Evolutionary conservation across 176 grass and related monocot species (phyloP), one percentile per base, ranked within the genome.

Genomic region (Zoysia japonica): DNA sequence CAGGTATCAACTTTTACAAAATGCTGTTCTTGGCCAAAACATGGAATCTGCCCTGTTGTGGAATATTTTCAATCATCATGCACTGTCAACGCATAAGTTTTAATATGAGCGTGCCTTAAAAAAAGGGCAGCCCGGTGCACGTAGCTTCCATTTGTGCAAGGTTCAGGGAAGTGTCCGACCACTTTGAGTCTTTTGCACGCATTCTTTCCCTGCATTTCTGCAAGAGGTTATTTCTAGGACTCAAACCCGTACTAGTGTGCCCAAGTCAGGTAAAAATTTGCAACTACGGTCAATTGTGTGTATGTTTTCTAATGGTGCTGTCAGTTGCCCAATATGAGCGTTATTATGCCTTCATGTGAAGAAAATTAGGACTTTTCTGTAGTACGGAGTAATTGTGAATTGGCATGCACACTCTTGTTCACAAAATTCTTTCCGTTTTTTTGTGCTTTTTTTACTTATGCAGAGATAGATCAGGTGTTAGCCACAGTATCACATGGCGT

Each of bases 381-480:
- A 56, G 17, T 47, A 3, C 64, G 65, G 78, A 53, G 42, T 73
- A 14, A 6, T 46, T 52, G 7, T 51, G 0, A 14, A 54, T 17
- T 3, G 1, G 40, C 48, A 54, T 35, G 61, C 47, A 5, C 11
- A 56, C 16, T 74, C 49, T 61, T 65, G 40, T 65, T 55, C 6
- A 54, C 5, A 68, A 38, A 40, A 53, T 0, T 40, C 17, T 68
- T n/a, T 40, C 4, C 20, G 71, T 47, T 7, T 39, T 78, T 17
- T 57, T 42, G 75, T 47, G 6, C 40, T 37, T 61, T 6, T 43
- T 49, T 61, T n/a, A 7, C 78, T 76, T 66, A 76, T 85, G 47
- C 81, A 99, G 96, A 83, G 96, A 98, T 61, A 71, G 86, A 48
- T 98, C 90, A 6, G 96, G 90, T 46, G 96, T 93, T 78, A 88